phyloP scores from a whole-genome alignment of 1,139 yeast genomes.

The Sugiyamaella castrensis region DNA sequence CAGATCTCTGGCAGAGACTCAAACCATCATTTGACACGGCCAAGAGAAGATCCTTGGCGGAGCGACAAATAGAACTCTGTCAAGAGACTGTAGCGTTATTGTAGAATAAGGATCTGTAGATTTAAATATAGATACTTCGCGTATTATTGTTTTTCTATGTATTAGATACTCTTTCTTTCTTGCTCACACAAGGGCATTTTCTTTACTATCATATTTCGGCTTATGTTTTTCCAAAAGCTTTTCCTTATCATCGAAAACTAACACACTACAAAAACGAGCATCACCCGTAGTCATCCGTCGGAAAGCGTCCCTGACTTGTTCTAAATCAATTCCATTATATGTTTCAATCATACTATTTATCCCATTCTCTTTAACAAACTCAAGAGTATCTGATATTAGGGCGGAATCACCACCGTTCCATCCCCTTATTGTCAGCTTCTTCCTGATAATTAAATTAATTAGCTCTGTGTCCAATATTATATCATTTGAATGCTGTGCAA shows the following conservation, averaged over 20 bases:
- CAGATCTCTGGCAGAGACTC: too few species aligned
- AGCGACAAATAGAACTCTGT: too few species aligned
- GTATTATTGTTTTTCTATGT: too few species aligned
- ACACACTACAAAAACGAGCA: conserved; percentile 8
- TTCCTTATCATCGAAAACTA: not conserved
- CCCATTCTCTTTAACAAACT: conserved; percentile 4
- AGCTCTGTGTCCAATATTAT: not conserved
- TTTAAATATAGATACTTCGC: too few species aligned
- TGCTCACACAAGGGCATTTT: too few species aligned
- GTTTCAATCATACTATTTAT: conserved; percentile 1
- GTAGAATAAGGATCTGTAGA: too few species aligned
- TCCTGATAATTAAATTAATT: not conserved
- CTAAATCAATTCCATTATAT: conserved; percentile 5
- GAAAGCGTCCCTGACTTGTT: conserved; percentile 2
- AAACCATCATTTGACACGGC: too few species aligned
- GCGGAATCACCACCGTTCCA: not conserved
- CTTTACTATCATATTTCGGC: too few species aligned
- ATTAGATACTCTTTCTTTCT: too few species aligned
- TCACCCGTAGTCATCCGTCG: conserved; percentile 3
- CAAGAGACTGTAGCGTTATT: too few species aligned
- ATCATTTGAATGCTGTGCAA: conserved; percentile 14
- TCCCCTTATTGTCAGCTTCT: conserved; percentile 1
- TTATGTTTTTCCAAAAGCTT: too few species aligned
- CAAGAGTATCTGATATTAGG: not conserved
- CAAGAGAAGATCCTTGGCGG: too few species aligned